Evolutionary conservation across 1,284 basidiomycete species (phyloP).

Genomic region (Puccinia coronata): DNA sequence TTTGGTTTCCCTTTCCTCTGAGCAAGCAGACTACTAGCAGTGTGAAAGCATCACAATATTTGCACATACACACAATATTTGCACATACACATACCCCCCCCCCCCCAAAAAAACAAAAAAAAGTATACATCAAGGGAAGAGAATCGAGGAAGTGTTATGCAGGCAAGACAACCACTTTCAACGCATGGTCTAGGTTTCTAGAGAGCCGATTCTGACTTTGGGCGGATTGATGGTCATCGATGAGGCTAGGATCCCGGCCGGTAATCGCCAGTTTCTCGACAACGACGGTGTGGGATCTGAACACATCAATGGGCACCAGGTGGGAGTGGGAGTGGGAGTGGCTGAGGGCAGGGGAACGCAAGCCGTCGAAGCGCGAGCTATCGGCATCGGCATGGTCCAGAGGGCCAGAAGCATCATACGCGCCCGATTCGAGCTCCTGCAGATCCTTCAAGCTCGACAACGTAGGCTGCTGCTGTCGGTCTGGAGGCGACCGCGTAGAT

Average conservation of each 20-base stretch:
- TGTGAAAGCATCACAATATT: background rate
- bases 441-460: conserved; percentile 10
- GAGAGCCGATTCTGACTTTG: background rate
- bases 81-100: too few relatives aligned
- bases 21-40: too few relatives aligned
- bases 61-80: too few relatives aligned
- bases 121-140: background rate
- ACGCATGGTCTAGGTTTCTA: background rate
- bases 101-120: background rate
- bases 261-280: background rate
- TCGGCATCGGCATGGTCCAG: background rate
- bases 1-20: too few relatives aligned
- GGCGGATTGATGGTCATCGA: background rate
- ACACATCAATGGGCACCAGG: background rate
- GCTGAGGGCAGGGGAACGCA: background rate
- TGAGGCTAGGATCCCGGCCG: background rate
- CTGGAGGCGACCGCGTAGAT: background rate
- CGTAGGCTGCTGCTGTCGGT: background rate
- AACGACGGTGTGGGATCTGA: background rate
- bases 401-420: background rate
- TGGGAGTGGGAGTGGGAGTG: background rate
- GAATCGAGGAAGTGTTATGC: background rate
- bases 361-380: background rate
- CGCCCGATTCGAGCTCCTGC: background rate
- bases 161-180: conserved; percentile 15